phyloP scores from a whole-genome alignment of 2,329 filamentous ascomycete genomes.

The Exutisphaerella laricina region DNA sequence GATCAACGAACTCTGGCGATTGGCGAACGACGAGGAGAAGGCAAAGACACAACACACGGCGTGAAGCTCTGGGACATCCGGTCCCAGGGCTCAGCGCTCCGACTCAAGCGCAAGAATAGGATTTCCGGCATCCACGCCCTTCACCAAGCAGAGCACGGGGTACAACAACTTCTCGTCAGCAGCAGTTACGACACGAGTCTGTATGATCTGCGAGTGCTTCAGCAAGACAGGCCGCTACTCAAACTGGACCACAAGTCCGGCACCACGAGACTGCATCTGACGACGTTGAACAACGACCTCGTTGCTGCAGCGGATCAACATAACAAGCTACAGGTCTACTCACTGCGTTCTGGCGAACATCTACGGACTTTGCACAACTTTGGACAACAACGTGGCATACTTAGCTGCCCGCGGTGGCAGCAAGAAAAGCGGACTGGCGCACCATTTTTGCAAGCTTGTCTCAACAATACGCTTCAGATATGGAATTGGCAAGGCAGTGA shows the following conservation, averaged over 20 bases:
- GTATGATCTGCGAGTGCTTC: slow-evolving; percentile 17
- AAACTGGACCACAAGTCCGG: slow-evolving; percentile 9
- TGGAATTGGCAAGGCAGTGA: slow-evolving; percentile 14
- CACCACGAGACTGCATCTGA: slow-evolving; percentile 1
- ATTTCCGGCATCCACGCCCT: slow-evolving; percentile 11
- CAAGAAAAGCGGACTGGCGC: slow-evolving; percentile 14
- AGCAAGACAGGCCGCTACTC: slow-evolving; percentile 11
- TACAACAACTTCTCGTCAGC: slow-evolving; percentile 14
- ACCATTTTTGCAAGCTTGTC: slow-evolving; percentile 22
- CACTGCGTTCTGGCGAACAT: slow-evolving; percentile 16
- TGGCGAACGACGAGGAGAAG: neutral
- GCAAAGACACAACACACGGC: slow-evolving; percentile 5
- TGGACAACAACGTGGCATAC: slow-evolving; percentile 2
- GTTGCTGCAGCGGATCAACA: slow-evolving; percentile 22
- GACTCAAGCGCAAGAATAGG: slow-evolving; percentile 7
- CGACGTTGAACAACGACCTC: slow-evolving; percentile 7
- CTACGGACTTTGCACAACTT: slow-evolving; percentile 13
- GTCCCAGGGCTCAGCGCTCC: slow-evolving; percentile 2
- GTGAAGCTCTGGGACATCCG: slow-evolving; percentile 19
- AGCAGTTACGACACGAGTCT: slow-evolving; percentile 17
- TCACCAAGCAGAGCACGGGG: slow-evolving; percentile 5
- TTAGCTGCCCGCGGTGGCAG: slow-evolving; percentile 17
- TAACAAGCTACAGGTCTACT: slow-evolving; percentile 23
- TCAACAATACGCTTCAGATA: slow-evolving; percentile 14
- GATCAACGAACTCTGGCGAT: slow-evolving; percentile 1